Percentiles rank a stretch among this genome's conserved stretches.
Evolutionary conservation across 164 flowering plant species (phyloP).

Genomic region (Chloranthus sessilifolius): DNA sequence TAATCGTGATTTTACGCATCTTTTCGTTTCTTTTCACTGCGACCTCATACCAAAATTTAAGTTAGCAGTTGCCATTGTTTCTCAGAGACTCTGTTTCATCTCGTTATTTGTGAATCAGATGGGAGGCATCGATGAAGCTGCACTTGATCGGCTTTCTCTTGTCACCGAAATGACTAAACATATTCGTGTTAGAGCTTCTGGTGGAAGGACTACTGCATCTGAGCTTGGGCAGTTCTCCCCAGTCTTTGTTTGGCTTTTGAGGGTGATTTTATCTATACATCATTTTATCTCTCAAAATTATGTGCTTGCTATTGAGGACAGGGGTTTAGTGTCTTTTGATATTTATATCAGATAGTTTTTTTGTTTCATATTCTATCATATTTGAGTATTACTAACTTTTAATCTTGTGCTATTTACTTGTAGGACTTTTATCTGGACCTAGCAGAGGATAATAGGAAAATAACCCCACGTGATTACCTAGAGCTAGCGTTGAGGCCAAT

Average conservation of each 20-base stretch:
- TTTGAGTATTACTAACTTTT: background rate
- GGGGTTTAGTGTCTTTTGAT: too few species aligned
- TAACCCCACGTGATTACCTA: constrained; percentile 96
- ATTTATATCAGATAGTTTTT: background rate
- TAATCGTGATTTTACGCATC: background rate
- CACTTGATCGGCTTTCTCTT: constrained; percentile 96
- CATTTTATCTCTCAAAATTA: background rate
- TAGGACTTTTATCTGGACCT: constrained; percentile 95
- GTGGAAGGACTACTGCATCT: constrained; percentile 73
- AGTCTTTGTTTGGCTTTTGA: constrained; percentile 94
- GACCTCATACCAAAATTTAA: too few species aligned
- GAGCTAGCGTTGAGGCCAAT: constrained; percentile 91
- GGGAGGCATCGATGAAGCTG: constrained; percentile 99
- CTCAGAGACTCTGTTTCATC: background rate
- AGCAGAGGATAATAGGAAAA: constrained; percentile 75
- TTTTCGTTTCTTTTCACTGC: background rate
- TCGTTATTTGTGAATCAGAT: constrained; percentile 38
- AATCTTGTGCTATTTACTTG: constrained; percentile 10
- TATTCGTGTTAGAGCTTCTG: constrained; percentile 95
- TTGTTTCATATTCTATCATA: background rate
- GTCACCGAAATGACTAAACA: constrained; percentile 99
- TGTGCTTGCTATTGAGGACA: too few species aligned
- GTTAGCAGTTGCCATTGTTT: background rate
- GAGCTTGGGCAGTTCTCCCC: constrained; percentile 99
- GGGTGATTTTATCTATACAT: too few species aligned